phyloP scores from a whole-genome alignment of 345 rosid genomes.

The Heritiera fomes region DNA sequence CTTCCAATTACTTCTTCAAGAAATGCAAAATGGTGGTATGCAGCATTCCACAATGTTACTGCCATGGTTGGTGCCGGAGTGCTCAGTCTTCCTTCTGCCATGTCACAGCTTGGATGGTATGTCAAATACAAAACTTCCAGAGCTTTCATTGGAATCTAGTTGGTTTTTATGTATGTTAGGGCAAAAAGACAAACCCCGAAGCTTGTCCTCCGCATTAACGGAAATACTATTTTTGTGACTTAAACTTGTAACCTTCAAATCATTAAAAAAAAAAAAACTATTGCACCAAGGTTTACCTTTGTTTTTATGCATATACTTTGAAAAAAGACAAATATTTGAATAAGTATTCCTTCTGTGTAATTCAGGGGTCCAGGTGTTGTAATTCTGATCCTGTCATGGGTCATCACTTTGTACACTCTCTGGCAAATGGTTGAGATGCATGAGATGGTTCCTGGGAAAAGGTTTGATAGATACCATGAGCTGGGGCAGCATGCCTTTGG shows the following conservation, averaged over 20 bases:
- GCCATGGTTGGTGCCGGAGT: constrained; percentile 47
- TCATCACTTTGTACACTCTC: constrained; percentile 50
- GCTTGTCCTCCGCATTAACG: no score
- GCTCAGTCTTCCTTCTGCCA: constrained; percentile 38
- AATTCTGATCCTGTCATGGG: constrained; percentile 49
- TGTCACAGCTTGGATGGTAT: constrained; percentile 45
- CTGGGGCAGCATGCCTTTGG: constrained; percentile 83
- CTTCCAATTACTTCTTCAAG: constrained; percentile 42
- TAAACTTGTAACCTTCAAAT: no score
- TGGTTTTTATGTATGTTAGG: background rate
- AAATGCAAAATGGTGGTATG: constrained; percentile 41
- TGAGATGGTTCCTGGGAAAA: constrained; percentile 72
- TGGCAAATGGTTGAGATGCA: constrained; percentile 97
- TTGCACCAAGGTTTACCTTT: no score
- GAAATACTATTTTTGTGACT: no score
- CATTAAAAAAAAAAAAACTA: no score
- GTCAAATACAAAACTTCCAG: background rate
- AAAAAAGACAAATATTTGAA: background rate
- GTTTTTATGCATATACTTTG: background rate
- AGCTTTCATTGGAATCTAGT: no score
- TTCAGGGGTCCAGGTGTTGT: constrained; percentile 62
- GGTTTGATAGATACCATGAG: constrained; percentile 81
- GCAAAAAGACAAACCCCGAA: no score
- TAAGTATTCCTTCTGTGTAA: background rate
- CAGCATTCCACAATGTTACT: constrained; percentile 43